These are phyloP conservation scores for Metschnikowia aberdeeniae DNA, from an alignment of 805 yeast species.

Conservation along the genomic window DNA sequence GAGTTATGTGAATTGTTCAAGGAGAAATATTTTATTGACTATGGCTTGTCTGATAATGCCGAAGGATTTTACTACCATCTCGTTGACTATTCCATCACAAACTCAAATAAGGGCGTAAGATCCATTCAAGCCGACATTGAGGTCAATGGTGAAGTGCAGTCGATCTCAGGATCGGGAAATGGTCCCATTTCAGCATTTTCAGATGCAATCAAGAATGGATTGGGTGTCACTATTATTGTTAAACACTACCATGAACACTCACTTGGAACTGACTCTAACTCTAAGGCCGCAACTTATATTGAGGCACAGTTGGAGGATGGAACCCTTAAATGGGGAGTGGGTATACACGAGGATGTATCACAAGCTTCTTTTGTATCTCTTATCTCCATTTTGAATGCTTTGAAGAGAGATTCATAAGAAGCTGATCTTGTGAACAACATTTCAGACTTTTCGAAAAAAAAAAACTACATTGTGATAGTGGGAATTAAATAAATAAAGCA, in stretches of 20 bases:
- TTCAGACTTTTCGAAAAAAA: no score
- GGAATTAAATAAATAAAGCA: no score
- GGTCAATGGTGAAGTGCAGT: conserved; percentile 26
- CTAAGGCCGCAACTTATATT: conserved; percentile 75
- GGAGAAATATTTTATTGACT: conserved; percentile 47
- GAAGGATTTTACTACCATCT: conserved; percentile 30
- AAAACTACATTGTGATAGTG: no score
- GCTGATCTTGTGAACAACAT: no score
- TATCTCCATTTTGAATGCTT: conserved; percentile 57
- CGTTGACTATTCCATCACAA: conserved; percentile 45
- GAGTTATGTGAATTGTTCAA: conserved; percentile 68
- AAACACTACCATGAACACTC: conserved; percentile 76
- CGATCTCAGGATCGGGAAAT: conserved; percentile 63
- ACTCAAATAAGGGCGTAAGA: conserved; percentile 33
- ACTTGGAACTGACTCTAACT: conserved; percentile 64
- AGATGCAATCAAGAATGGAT: conserved; percentile 33
- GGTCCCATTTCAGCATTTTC: conserved; percentile 80
- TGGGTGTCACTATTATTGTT: conserved; percentile 54
- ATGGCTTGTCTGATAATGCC: conserved; percentile 22
- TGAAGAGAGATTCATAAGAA: conserved; percentile 18
- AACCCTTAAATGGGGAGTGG: conserved; percentile 76
- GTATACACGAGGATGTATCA: conserved; percentile 85
- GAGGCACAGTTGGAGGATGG: conserved; percentile 21
- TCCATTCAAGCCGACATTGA: conserved; percentile 48
- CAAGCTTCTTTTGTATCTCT: conserved; percentile 75